Evolutionary conservation across 2,329 filamentous ascomycete genomes (phyloP).

Genomic region (Ophiocordyceps camponoti-saundersi): DNA sequence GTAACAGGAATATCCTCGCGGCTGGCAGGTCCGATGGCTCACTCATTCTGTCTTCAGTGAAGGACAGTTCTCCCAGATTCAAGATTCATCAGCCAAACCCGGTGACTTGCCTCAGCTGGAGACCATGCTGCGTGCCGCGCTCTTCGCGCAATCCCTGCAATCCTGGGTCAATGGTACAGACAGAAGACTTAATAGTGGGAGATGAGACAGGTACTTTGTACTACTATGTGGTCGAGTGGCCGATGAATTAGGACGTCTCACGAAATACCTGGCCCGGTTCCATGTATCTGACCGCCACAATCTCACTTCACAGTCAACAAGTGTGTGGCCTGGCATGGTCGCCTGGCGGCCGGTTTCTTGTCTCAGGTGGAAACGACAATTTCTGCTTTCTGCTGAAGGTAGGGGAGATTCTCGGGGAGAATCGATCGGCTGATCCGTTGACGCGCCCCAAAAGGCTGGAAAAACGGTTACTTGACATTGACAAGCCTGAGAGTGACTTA

Average conservation of each 20-base stretch:
- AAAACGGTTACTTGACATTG: background rate
- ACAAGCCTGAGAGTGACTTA: no score
- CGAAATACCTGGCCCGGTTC: constrained; percentile 58
- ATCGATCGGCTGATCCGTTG: background rate
- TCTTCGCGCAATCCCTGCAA: constrained; percentile 31
- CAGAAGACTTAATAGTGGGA: constrained; percentile 74
- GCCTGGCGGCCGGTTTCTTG: constrained; percentile 56
- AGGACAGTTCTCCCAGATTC: constrained; percentile 55
- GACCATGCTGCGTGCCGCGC: constrained; percentile 40
- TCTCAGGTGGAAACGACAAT: constrained; percentile 88
- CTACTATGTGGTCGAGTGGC: constrained; percentile 86
- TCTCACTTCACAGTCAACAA: constrained; percentile 70
- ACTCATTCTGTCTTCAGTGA: constrained; percentile 62
- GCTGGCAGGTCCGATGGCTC: constrained; percentile 66
- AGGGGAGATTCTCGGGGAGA: constrained; percentile 30
- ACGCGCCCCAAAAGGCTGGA: background rate
- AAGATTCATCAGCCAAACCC: constrained; percentile 54
- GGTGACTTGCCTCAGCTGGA: constrained; percentile 70
- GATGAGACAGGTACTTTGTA: constrained; percentile 72
- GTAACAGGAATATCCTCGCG: constrained; percentile 65
- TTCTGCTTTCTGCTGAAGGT: constrained; percentile 66
- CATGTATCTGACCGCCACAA: constrained; percentile 60
- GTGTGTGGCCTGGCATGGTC: constrained; percentile 92
- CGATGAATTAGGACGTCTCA: constrained; percentile 41
- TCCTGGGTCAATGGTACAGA: constrained; percentile 35